Percentiles rank a stretch among this genome's conserved stretches.
Conservation (phyloP, 768 basidiomycete genomes). For the Pulveroboletus sp. region DNA sequence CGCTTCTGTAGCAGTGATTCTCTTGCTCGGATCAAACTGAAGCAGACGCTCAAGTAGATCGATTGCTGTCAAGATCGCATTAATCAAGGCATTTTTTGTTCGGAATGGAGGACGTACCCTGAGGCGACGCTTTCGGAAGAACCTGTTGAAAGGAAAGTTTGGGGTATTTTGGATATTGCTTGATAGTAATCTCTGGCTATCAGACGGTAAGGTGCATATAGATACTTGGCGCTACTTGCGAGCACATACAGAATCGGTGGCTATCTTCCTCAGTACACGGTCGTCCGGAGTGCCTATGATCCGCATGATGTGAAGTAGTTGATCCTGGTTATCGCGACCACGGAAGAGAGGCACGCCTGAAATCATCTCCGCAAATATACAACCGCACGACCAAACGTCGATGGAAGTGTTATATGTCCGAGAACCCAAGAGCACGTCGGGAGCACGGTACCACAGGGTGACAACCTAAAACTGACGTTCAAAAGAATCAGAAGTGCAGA, state of each 20-base stretch:
- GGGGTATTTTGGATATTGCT: slow-evolving; percentile 83
- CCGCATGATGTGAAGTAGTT: slow-evolving; percentile 95
- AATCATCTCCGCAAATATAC: slow-evolving; percentile 99
- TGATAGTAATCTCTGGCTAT: slow-evolving; percentile 78
- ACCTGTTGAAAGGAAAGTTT: slow-evolving; percentile 79
- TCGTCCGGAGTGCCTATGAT: slow-evolving; percentile 95
- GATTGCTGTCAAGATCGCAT: slow-evolving; percentile 48
- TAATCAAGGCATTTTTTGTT: background rate
- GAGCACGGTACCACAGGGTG: slow-evolving; percentile 97
- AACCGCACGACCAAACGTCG: slow-evolving; percentile 98
- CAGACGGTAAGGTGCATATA: slow-evolving; percentile 8
- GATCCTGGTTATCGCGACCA: slow-evolving; percentile 95
- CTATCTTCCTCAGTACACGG: slow-evolving; percentile 80
- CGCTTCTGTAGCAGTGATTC: slow-evolving; percentile 88
- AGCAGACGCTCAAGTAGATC: slow-evolving; percentile 92
- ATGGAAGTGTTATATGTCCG: slow-evolving; percentile 97
- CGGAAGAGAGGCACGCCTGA: slow-evolving; percentile 94
- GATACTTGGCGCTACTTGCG: background rate
- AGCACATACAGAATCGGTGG: slow-evolving; percentile 73
- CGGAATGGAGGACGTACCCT: slow-evolving; percentile 44
- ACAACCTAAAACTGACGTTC: slow-evolving; percentile 65
- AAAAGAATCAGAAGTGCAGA: background rate
- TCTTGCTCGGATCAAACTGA: slow-evolving; percentile 91
- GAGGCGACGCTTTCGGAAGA: slow-evolving; percentile 79
- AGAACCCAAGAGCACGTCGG: slow-evolving; percentile 94